Evolutionary conservation across 257 asterid species (phyloP).

Genomic region (Linderniella brevidens): DNA sequence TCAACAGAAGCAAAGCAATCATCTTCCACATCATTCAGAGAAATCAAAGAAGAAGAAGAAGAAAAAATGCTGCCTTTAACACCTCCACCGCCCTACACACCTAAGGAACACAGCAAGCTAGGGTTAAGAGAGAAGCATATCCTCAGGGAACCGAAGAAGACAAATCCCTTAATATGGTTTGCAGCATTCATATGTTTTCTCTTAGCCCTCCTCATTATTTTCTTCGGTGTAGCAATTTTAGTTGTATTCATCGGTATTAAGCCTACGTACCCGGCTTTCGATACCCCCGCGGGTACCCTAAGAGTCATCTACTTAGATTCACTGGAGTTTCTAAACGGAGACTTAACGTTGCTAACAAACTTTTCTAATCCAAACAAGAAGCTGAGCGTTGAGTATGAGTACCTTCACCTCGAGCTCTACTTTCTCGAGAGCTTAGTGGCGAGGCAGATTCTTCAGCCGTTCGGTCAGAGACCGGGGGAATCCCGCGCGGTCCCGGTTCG

Average conservation of each 20-base stretch:
- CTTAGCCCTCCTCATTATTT: conserved; percentile 49
- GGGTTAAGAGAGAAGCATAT: conserved; percentile 33
- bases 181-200: conserved; percentile 46
- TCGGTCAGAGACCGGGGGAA: conserved; percentile 36
- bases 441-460: conserved; percentile 42
- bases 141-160: conserved; percentile 27
- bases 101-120: conserved; percentile 1
- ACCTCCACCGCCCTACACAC: too few species aligned
- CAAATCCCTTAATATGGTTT: conserved; percentile 56
- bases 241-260: conserved; percentile 36
- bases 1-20: too few species aligned
- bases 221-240: conserved; percentile 45
- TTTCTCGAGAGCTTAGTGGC: conserved; percentile 49
- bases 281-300: conserved; percentile 51
- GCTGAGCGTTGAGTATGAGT: conserved; percentile 41
- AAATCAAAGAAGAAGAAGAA: too few species aligned
- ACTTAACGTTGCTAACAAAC: conserved; percentile 52
- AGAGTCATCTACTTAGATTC: conserved; percentile 56
- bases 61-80: too few species aligned
- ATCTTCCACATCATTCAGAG: too few species aligned
- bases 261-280: conserved; percentile 54
- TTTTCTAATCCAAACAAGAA: conserved; percentile 68
- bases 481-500: conserved; percentile 24
- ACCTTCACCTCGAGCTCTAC: conserved; percentile 41
- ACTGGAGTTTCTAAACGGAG: conserved; percentile 46